Evolutionary conservation across 371 early-diverging fungal species (phyloP).

Genomic region (Lichtheimia ornata): DNA sequence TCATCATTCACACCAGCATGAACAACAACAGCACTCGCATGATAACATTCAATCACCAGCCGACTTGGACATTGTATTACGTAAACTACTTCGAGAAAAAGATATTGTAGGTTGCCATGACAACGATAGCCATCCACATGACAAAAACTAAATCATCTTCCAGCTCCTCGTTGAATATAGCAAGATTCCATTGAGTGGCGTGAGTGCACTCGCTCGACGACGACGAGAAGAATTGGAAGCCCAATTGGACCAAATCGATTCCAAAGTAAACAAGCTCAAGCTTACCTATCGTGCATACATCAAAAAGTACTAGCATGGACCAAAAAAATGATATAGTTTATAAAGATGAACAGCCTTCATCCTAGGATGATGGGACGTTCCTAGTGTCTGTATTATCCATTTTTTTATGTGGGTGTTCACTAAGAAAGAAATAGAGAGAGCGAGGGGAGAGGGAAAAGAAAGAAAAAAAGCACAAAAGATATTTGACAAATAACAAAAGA

Average conservation of each 20-base stretch:
- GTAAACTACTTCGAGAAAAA: constrained; percentile 14
- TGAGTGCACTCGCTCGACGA: constrained; percentile 47
- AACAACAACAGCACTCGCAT: not conserved
- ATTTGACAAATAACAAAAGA: not conserved
- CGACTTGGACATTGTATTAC: constrained; percentile 9
- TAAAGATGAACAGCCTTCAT: too few relatives aligned
- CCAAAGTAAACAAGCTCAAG: constrained; percentile 34
- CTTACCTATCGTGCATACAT: constrained; percentile 11
- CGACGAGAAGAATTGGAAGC: constrained; percentile 57
- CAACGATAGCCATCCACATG: too few relatives aligned
- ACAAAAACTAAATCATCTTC: too few relatives aligned
- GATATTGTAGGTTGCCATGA: constrained; percentile 7
- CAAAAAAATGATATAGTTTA: too few relatives aligned
- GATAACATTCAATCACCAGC: not conserved
- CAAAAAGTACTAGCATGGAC: constrained; percentile 3
- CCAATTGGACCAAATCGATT: constrained; percentile 43
- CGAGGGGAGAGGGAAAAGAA: too few relatives aligned
- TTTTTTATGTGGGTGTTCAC: too few relatives aligned
- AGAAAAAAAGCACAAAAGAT: not conserved
- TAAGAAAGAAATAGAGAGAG: too few relatives aligned
- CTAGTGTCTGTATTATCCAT: too few relatives aligned
- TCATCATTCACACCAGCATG: not conserved
- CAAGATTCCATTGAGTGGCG: constrained; percentile 55
- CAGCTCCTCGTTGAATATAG: constrained; percentile 55
- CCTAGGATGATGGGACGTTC: too few relatives aligned